A percentile compares a stretch with the other conserved stretches of the same genome.
These are phyloP conservation scores for Paramecium bursaria DNA, from an alignment of 73 alveolate genomes.

Conservation along the genomic window DNA sequence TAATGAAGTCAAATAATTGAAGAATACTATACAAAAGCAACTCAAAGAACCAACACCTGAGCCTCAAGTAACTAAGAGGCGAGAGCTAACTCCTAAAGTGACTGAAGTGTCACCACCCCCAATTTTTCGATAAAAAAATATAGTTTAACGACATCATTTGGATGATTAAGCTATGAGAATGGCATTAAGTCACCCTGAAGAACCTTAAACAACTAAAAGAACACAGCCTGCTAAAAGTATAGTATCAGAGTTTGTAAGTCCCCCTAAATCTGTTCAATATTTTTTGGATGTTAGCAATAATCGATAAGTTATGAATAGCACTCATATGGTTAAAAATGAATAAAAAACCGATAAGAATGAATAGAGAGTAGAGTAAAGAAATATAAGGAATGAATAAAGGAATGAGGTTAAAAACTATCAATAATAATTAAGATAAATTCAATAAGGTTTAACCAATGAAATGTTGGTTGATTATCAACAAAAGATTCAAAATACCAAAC, in stretches of 20 bases:
- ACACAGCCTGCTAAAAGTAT: slow-evolving; percentile 1
- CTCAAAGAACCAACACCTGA: neutral
- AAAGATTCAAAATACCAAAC: slow-evolving; percentile 2
- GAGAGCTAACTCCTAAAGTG: slow-evolving; percentile 51
- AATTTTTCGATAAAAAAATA: neutral
- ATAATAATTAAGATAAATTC: slow-evolving; percentile 12
- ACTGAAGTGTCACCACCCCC: slow-evolving; percentile 44
- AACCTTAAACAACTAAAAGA: neutral
- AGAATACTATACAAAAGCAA: neutral
- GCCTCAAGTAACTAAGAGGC: slow-evolving; percentile 34
- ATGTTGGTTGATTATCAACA: slow-evolving; percentile 10
- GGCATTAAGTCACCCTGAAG: slow-evolving; percentile 52
- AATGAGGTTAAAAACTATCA: too few relatives aligned
- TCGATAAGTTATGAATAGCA: neutral
- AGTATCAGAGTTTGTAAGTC: neutral
- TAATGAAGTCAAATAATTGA: neutral
- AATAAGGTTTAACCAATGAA: slow-evolving; percentile 28
- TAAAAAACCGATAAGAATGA: neutral
- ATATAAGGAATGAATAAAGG: too few relatives aligned
- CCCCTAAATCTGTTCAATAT: slow-evolving; percentile 37
- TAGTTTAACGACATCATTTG: slow-evolving; percentile 46
- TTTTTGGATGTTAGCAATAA: slow-evolving; percentile 18
- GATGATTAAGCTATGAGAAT: slow-evolving; percentile 57
- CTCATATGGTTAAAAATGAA: too few relatives aligned
- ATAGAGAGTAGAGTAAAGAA: too few relatives aligned